Percentiles rank a stretch among this genome's conserved stretches.
These are phyloP conservation scores for Aspergillus brunneoviolaceus DNA, from an alignment of 2,329 filamentous ascomycete genomes.

Conservation along the genomic window DNA sequence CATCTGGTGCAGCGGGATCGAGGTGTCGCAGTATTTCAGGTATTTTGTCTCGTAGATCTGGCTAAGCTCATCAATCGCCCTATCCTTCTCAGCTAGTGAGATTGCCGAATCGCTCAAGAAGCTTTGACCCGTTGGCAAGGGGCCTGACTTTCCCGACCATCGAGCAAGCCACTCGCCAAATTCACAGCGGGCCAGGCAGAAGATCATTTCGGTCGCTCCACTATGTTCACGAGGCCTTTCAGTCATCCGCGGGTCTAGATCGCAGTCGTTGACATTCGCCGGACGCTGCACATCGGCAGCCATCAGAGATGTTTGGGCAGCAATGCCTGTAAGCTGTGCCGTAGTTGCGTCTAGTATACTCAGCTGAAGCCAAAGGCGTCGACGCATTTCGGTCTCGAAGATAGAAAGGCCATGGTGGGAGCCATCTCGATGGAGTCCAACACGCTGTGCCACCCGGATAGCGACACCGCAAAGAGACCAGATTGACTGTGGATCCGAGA, in stretches of 20 bases:
- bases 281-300: conserved; percentile 27
- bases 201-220: conserved; percentile 50
- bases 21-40: conserved; percentile 38
- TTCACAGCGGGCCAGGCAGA: conserved; percentile 35
- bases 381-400: conserved; percentile 47
- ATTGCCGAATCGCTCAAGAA: conserved; percentile 22
- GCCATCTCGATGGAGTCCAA: conserved; percentile 52
- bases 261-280: conserved; percentile 46
- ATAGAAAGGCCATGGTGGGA: conserved; percentile 45
- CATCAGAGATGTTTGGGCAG: conserved; percentile 1
- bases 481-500: conserved; percentile 49
- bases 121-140: conserved; percentile 20
- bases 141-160: conserved; percentile 16
- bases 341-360: conserved; percentile 24
- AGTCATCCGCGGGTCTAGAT: conserved; percentile 45
- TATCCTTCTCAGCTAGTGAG: conserved; percentile 23
- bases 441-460: conserved; percentile 48
- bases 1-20: conserved; percentile 47
- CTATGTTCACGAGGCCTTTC: conserved; percentile 42
- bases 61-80: conserved; percentile 37
- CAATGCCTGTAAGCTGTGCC: conserved; percentile 5
- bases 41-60: conserved; percentile 37
- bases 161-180: conserved; percentile 31
- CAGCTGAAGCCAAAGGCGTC: conserved; percentile 32
- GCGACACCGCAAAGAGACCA: conserved; percentile 54